A percentile compares a stretch with the other conserved stretches of the same genome.
Evolutionary conservation across 148 eudicot species (phyloP).

Genomic region (Silene conica): DNA sequence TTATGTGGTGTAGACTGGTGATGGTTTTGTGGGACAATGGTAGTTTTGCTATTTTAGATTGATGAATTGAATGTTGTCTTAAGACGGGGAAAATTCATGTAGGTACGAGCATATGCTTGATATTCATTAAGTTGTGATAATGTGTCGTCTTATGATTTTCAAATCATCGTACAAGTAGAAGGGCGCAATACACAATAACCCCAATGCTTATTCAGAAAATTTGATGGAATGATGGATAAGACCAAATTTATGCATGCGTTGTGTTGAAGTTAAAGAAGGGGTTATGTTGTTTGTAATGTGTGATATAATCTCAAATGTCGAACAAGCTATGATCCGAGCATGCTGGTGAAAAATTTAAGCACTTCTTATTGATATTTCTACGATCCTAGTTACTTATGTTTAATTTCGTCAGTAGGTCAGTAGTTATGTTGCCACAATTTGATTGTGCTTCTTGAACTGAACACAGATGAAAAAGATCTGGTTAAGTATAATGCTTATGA

Average conservation of each 20-base stretch:
- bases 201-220: not conserved
- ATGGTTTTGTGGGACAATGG: not conserved
- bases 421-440: not conserved
- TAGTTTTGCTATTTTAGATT: conserved; percentile 2
- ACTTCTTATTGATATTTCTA: not conserved
- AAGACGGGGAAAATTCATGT: too few relatives aligned
- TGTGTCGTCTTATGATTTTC: not conserved
- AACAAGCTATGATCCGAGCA: not conserved
- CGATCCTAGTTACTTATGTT: not conserved
- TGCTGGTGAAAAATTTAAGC: not conserved
- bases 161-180: not conserved
- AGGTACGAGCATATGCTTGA: too few relatives aligned
- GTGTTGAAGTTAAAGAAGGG: not conserved
- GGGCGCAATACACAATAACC: not conserved
- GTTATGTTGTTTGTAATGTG: not conserved
- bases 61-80: not conserved
- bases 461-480: conserved; percentile 34
- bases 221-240: not conserved
- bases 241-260: not conserved
- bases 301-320: not conserved
- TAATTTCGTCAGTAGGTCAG: not conserved
- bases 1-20: not conserved
- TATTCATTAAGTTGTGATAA: not conserved
- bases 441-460: conserved; percentile 14
- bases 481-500: conserved; percentile 26